Base-by-base conservation (phyloP, 83 land plant species). In the Larix sibirica region DNA sequence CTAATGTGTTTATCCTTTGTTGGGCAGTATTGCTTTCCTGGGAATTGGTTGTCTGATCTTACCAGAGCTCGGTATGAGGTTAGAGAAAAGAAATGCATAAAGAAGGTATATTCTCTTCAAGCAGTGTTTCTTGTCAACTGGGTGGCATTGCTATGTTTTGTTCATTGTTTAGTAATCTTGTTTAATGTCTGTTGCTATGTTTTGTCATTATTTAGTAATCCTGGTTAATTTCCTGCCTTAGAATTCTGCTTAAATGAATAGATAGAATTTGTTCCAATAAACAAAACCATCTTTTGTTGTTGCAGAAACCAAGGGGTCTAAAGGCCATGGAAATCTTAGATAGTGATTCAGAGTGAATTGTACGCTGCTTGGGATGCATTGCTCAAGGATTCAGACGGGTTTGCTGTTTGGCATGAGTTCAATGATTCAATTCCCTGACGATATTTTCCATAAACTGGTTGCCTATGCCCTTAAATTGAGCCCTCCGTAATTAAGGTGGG, bases 1-100 rank as follows among this genome's bases (percentile, higher is more conserved):
- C 78, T 60, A 6, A 47, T 40, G 21, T 58, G 40, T 83, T 38
- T 13, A 38, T 77, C 5, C 12, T 83, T 84, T 81, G 77, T 67
- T 79, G 62, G 23, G 83, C 95, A 92, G 96, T 88, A 90, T 85
- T 87, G 88, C 68, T 89, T 86, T 60, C 96, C 96, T 31, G 96
- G 96, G 79, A 87, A 83, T 87, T 94, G 96, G 96, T 83, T 94
- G 4, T 87, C 87, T 42, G 93, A 94, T 16, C n/a, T 94, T 81
- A 83, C 89, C 18, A 86, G 87, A 82, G 88, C 86, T 42, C 93
- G 96, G 9, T 94, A 94, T 62, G 96, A 92, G 83, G 95, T 92
- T 21, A 79, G 90, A 79, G 96, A 94, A 86, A 94, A 92, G 88
- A 94, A 94, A 74, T 81, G 94, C 68, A 83, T 83, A 26, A 94